Evolutionary conservation across 805 yeast species (phyloP).

Genomic region (Saturnispora serradocipensis): DNA sequence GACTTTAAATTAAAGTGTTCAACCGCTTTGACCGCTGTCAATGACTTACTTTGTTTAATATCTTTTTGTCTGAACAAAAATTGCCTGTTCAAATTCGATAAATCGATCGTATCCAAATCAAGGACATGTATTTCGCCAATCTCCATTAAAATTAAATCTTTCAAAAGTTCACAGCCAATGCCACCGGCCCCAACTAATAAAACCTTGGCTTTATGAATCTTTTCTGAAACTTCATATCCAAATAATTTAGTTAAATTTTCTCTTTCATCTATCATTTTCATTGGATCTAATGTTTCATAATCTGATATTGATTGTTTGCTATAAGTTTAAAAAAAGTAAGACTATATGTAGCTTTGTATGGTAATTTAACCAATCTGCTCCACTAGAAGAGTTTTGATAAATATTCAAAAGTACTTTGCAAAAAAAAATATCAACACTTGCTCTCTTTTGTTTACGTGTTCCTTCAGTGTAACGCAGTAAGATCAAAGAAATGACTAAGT

Average conservation of each 20-base stretch:
- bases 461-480: not conserved
- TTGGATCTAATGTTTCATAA: not conserved
- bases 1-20: slow-evolving; percentile 56
- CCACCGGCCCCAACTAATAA: slow-evolving; percentile 95
- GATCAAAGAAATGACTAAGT: slow-evolving; percentile 30
- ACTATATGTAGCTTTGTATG: not conserved
- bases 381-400: not conserved
- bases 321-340: not conserved
- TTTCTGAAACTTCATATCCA: slow-evolving; percentile 27
- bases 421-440: not conserved
- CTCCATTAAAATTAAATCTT: slow-evolving; percentile 69
- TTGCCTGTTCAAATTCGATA: slow-evolving; percentile 88
- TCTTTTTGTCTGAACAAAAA: slow-evolving; percentile 84
- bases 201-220: slow-evolving; percentile 39
- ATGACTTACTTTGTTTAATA: slow-evolving; percentile 79
- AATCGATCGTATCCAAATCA: slow-evolving; percentile 92
- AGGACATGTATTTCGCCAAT: slow-evolving; percentile 83
- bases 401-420: not conserved
- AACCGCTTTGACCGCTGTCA: slow-evolving; percentile 80
- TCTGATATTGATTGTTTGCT: not conserved
- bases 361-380: not conserved
- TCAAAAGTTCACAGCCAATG: slow-evolving; percentile 85
- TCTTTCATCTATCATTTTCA: not conserved
- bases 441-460: not conserved
- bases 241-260: not conserved